A percentile compares a stretch with the other conserved stretches of the same genome.
Conservation (phyloP, 495 filamentous ascomycete species). For the Trypethelium eluteriae region DNA sequence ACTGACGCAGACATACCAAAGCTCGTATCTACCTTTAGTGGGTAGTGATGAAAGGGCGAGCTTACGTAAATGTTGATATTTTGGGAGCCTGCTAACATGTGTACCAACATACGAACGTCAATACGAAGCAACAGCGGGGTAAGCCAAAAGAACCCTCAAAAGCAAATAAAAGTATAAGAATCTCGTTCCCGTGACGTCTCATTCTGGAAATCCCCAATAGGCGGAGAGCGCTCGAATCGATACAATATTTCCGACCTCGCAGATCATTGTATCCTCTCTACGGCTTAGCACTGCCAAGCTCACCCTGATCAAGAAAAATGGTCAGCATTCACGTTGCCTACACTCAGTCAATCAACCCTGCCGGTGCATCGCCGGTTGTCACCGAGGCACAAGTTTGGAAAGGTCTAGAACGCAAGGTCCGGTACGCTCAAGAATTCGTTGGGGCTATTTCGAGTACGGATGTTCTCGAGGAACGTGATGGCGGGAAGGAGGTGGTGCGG, state of each 20-base stretch:
- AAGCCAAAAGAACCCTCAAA: background rate
- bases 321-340: slow-evolving; percentile 42
- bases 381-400: slow-evolving; percentile 44
- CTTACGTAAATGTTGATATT: background rate
- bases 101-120: no score
- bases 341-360: slow-evolving; percentile 48
- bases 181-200: no score
- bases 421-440: slow-evolving; percentile 46
- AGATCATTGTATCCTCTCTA: no score
- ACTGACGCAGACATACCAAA: no score
- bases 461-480: slow-evolving; percentile 34
- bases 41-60: background rate
- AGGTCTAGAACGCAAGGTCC: slow-evolving; percentile 45
- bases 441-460: slow-evolving; percentile 41
- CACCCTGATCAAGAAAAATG: slow-evolving; percentile 21
- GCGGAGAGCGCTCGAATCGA: background rate
- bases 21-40: no score
- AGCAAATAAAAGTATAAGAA: no score
- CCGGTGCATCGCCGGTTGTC: slow-evolving; percentile 37
- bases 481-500: slow-evolving; percentile 25
- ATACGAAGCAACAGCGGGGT: background rate
- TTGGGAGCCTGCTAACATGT: no score
- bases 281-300: background rate
- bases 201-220: no score
- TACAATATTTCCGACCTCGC: background rate